A percentile compares a stretch with the other conserved stretches of the same genome.
phyloP scores from a whole-genome alignment of 108 stramenopile species.

The Conticribra weissflogii region DNA sequence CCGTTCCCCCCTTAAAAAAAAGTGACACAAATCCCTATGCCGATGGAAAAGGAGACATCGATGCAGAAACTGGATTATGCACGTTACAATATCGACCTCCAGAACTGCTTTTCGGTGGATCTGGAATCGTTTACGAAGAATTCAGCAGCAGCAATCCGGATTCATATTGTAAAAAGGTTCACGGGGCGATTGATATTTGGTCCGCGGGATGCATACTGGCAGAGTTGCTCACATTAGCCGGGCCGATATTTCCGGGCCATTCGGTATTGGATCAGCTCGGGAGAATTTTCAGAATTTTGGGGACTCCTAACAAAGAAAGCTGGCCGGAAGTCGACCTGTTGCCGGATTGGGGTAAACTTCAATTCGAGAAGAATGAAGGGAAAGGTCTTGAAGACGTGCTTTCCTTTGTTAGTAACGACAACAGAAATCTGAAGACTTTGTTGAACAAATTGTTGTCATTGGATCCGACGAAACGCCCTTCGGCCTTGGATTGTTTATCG shows the following conservation, averaged over 20 bases:
- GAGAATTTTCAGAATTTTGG: slow-evolving; percentile 61
- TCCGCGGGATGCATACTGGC: slow-evolving; percentile 66
- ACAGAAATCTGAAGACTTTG: too few relatives aligned
- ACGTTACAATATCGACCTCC: slow-evolving; percentile 84
- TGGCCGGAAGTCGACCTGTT: slow-evolving; percentile 58
- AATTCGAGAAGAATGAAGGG: slow-evolving; percentile 47
- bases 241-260: slow-evolving; percentile 60
- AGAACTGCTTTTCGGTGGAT: slow-evolving; percentile 68
- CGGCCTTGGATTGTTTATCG: slow-evolving; percentile 48
- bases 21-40: slow-evolving; percentile 3
- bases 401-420: too few relatives aligned
- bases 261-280: slow-evolving; percentile 76
- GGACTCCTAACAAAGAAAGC: slow-evolving; percentile 62
- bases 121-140: slow-evolving; percentile 31
- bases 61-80: slow-evolving; percentile 54
- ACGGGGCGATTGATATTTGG: slow-evolving; percentile 67
- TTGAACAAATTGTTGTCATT: slow-evolving; percentile 48
- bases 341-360: slow-evolving; percentile 71
- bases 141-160: slow-evolving; percentile 5
- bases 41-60: background rate
- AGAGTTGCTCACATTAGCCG: slow-evolving; percentile 56
- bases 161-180: background rate
- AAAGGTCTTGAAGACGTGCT: slow-evolving; percentile 24
- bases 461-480: slow-evolving; percentile 60
- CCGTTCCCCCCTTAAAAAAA: slow-evolving; percentile 20